Conservation (phyloP, 2,329 filamentous ascomycete species). For the Neopestalotiopsis sp. region DNA sequence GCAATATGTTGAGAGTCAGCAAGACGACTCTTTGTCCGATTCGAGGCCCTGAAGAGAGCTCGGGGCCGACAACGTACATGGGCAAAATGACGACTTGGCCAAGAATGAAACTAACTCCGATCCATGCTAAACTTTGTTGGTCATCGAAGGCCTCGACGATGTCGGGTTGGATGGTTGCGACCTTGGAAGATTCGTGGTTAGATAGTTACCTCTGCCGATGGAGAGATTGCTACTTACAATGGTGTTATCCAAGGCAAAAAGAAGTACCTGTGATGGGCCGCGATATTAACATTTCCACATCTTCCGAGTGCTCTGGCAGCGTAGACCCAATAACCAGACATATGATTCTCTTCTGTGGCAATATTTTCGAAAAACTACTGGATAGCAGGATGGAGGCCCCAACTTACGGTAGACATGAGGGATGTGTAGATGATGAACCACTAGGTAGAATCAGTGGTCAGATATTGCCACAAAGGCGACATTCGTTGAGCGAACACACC, state of each 20-base stretch:
- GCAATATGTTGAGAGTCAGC: not conserved
- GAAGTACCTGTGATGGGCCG: not conserved
- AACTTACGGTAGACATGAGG: constrained; percentile 13
- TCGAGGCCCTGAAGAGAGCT: not conserved
- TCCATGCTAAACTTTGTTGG: constrained; percentile 46
- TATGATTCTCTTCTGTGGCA: too few relatives aligned
- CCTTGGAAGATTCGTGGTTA: constrained; percentile 18
- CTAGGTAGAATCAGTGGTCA: constrained; percentile 3
- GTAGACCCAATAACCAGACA: too few relatives aligned
- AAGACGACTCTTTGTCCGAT: too few relatives aligned
- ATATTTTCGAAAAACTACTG: too few relatives aligned
- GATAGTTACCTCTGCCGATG: too few relatives aligned
- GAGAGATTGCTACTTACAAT: constrained; percentile 7
- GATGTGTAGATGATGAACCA: constrained; percentile 16
- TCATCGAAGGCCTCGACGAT: constrained; percentile 45
- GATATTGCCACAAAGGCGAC: not conserved
- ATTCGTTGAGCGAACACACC: not conserved
- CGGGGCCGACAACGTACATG: constrained; percentile 2
- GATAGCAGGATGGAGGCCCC: too few relatives aligned
- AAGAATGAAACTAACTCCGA: constrained; percentile 44
- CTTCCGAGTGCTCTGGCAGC: too few relatives aligned
- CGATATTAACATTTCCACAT: too few relatives aligned
- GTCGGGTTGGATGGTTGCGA: constrained; percentile 50
- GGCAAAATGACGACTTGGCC: constrained; percentile 40
- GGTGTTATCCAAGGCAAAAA: constrained; percentile 10